Percentiles rank a stretch among this genome's conserved stretches.
Evolutionary conservation across 306 rosid species (phyloP).

Genomic region (Rubus idaeus): DNA sequence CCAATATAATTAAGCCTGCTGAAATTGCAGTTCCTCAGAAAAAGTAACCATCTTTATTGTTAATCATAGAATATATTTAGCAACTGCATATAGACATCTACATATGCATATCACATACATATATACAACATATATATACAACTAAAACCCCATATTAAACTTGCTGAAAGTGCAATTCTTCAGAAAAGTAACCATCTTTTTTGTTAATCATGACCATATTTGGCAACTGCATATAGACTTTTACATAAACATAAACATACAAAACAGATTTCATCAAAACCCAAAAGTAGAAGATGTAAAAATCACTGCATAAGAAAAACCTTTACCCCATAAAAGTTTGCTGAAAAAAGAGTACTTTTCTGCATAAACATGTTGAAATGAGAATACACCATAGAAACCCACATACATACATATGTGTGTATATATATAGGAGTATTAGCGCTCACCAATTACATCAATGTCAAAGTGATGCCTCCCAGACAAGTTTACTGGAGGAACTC

Average conservation of each 20-base stretch:
- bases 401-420: not conserved
- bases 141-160: not conserved
- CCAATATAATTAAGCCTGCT: not conserved
- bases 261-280: not conserved
- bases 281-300: not conserved
- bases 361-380: not conserved
- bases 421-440: not conserved
- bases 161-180: not conserved
- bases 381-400: not conserved
- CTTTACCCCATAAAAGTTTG: not conserved
- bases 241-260: not conserved
- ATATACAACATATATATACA: not conserved
- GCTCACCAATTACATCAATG: constrained; percentile 24
- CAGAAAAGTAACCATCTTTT: not conserved
- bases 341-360: not conserved
- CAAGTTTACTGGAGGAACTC: constrained; percentile 10
- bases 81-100: not conserved
- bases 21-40: not conserved
- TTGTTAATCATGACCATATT: not conserved
- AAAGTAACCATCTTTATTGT: not conserved
- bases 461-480: constrained; percentile 16
- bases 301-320: not conserved
- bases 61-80: not conserved
- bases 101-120: not conserved
- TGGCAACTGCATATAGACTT: too few relatives aligned